Evolutionary conservation across 108 stramenopile species (phyloP).

Genomic region (Cyclotella baltica): DNA sequence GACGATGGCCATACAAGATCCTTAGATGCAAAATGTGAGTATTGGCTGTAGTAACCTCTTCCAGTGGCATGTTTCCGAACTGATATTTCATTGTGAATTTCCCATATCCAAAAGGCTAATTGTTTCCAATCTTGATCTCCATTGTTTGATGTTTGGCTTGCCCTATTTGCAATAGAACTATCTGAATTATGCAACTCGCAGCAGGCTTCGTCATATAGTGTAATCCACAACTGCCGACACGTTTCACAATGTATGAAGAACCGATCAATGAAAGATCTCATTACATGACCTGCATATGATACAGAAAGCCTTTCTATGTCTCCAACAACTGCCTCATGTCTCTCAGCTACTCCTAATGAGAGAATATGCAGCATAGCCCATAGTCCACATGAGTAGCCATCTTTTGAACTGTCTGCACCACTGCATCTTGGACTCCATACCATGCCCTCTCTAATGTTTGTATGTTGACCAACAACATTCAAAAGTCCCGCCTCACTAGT

Average conservation of each 20-base stretch:
- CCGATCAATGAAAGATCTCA: conserved; percentile 47
- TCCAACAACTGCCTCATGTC: conserved; percentile 55
- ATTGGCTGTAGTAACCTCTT: conserved; percentile 20
- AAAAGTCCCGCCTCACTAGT: conserved; percentile 24
- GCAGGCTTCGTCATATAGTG: conserved; percentile 39
- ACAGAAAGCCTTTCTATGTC: conserved; percentile 42
- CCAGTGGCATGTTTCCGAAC: conserved; percentile 17
- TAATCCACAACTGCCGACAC: conserved; percentile 31
- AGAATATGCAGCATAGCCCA: conserved; percentile 60
- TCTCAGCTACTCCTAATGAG: conserved; percentile 55
- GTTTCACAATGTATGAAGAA: conserved; percentile 42
- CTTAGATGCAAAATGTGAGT: conserved; percentile 17
- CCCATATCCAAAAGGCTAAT: conserved; percentile 56
- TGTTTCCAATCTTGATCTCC: conserved; percentile 41
- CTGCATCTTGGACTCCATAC: conserved; percentile 34
- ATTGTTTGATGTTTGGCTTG: neutral
- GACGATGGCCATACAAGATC: conserved; percentile 44
- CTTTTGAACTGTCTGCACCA: conserved; percentile 27
- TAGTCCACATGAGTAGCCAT: conserved; percentile 52
- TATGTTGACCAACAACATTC: conserved; percentile 28
- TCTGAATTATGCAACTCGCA: conserved; percentile 15
- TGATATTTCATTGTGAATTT: conserved; percentile 54
- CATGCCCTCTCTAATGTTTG: conserved; percentile 18
- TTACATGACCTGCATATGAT: conserved; percentile 37
- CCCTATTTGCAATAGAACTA: conserved; percentile 10